These are phyloP conservation scores for Ceratobasidium papillatum DNA, from an alignment of 1,284 basidiomycete species.

Conservation along the genomic window DNA sequence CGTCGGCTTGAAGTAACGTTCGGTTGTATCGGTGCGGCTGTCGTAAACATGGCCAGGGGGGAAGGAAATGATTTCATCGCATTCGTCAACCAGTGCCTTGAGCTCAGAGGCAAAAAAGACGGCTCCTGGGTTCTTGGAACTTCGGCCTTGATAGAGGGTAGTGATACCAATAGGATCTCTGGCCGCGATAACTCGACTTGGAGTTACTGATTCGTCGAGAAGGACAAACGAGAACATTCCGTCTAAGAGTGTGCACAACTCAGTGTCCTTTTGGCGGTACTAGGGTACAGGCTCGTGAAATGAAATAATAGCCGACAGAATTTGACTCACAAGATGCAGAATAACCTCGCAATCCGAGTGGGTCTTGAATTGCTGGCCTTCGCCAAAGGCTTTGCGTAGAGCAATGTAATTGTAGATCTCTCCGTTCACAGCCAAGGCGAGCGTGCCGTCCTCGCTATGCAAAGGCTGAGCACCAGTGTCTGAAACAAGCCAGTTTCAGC, in stretches of 20 bases:
- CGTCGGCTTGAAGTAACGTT: conserved; percentile 83
- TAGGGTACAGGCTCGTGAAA: conserved; percentile 51
- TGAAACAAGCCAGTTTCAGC: conserved; percentile 51
- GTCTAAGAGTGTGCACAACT: conserved; percentile 83
- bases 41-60: conserved; percentile 97
- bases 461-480: conserved; percentile 98
- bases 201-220: conserved; percentile 90
- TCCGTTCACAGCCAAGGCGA: conserved; percentile 94
- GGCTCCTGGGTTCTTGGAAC: conserved; percentile 82
- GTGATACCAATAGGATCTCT: conserved; percentile 99
- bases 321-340: conserved; percentile 77
- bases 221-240: conserved; percentile 99
- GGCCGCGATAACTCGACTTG: conserved; percentile 91
- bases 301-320: not conserved
- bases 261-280: conserved; percentile 86
- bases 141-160: conserved; percentile 96
- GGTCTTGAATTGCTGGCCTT: conserved; percentile 84
- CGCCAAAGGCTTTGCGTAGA: conserved; percentile 75
- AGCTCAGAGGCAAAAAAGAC: conserved; percentile 97
- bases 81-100: conserved; percentile 91
- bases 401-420: conserved; percentile 99
- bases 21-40: conserved; percentile 77
- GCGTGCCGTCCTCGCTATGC: conserved; percentile 84
- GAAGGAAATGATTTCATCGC: conserved; percentile 95
- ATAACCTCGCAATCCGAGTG: conserved; percentile 99